Evolutionary conservation across 768 basidiomycete species (phyloP).

Genomic region (Pilatotrama ljubarskyi): DNA sequence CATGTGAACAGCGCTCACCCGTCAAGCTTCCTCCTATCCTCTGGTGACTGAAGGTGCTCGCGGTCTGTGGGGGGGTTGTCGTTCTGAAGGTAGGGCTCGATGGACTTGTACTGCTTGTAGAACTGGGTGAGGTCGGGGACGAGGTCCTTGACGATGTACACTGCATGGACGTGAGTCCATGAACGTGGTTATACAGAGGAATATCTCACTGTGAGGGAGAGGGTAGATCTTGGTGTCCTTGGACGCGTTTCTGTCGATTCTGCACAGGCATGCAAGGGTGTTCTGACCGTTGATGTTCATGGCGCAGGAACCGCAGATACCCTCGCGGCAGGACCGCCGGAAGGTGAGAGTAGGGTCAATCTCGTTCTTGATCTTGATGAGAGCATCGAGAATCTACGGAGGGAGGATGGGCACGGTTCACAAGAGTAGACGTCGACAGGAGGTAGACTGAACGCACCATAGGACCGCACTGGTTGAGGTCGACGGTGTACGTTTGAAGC

Average conservation of each 20-base stretch:
- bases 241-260: constrained; percentile 74
- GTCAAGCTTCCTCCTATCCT: constrained; percentile 92
- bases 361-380: constrained; percentile 99
- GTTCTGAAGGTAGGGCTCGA: constrained; percentile 95
- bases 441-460: constrained; percentile 57
- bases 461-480: constrained; percentile 92
- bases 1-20: constrained; percentile 32
- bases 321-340: constrained; percentile 89
- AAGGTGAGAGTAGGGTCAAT: constrained; percentile 96
- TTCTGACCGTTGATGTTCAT: constrained; percentile 99
- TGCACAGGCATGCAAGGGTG: constrained; percentile 95
- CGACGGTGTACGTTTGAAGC: constrained; percentile 88
- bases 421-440: not conserved
- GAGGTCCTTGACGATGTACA: constrained; percentile 99
- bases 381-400: constrained; percentile 77
- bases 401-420: not conserved
- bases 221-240: constrained; percentile 94
- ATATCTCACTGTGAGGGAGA: constrained; percentile 86
- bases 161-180: constrained; percentile 40
- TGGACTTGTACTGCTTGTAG: constrained; percentile 99
- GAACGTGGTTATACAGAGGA: not conserved
- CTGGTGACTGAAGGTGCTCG: constrained; percentile 88
- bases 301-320: constrained; percentile 97
- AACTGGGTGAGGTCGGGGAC: constrained; percentile 89
- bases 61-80: constrained; percentile 82